Conservation (phyloP, 768 basidiomycete genomes). For the Leccinum subgranulosum region DNA sequence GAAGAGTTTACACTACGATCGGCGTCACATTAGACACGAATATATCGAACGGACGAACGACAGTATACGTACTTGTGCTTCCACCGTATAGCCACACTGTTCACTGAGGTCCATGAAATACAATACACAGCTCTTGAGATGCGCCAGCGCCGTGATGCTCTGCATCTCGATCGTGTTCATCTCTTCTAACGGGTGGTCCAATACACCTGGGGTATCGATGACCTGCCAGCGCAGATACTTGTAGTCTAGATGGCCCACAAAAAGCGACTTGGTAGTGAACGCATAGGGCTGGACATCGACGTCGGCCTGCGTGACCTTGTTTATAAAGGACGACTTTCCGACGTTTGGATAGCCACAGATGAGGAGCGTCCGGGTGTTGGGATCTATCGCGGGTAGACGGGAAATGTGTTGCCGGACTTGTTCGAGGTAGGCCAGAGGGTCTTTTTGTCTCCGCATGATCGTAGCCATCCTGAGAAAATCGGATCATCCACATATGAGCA, state of each 20-base stretch:
- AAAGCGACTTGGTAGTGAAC: conserved; percentile 98
- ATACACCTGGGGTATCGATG: conserved; percentile 96
- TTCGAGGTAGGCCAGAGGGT: conserved; percentile 96
- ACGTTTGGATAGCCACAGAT: conserved; percentile 99
- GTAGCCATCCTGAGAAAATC: conserved; percentile 80
- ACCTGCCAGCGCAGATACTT: conserved; percentile 99
- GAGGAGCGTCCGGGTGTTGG: conserved; percentile 94
- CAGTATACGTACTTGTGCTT: conserved; percentile 73
- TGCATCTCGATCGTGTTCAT: conserved; percentile 99
- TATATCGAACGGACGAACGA: neutral
- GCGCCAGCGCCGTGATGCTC: conserved; percentile 96
- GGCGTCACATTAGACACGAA: neutral
- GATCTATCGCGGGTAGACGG: conserved; percentile 96
- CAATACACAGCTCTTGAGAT: conserved; percentile 88
- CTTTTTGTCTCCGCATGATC: conserved; percentile 97
- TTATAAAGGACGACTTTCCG: conserved; percentile 98
- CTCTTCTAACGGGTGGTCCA: conserved; percentile 97
- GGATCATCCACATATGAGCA: neutral
- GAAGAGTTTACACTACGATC: conserved; percentile 87
- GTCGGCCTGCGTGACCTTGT: conserved; percentile 98
- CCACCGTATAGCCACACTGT: conserved; percentile 96
- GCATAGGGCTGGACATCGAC: conserved; percentile 99
- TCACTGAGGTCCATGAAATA: conserved; percentile 99
- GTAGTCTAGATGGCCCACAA: conserved; percentile 98
- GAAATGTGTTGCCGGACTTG: conserved; percentile 99